Percentiles rank a stretch among this genome's conserved stretches.
These are phyloP conservation scores for Syzygium oleosum DNA, from an alignment of 345 rosid genomes.

Conservation along the genomic window DNA sequence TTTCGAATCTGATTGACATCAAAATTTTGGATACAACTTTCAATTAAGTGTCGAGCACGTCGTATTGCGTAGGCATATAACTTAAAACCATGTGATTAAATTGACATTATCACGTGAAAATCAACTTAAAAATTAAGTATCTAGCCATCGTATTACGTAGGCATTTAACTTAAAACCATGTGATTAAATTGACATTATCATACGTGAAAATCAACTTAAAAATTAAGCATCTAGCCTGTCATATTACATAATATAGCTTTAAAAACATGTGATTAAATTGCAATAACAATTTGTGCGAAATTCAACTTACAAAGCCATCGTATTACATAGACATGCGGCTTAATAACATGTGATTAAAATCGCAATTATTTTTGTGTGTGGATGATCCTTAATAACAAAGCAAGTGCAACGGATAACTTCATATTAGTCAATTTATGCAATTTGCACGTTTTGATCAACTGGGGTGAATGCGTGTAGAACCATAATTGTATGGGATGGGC, in stretches of 20 bases:
- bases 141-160: background rate
- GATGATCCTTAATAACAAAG: background rate
- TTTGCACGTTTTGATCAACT: background rate
- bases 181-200: background rate
- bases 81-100: background rate
- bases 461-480: background rate
- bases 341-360: background rate
- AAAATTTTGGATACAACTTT: background rate
- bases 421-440: background rate
- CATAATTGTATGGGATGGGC: no score
- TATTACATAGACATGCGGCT: background rate
- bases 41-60: background rate
- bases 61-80: background rate
- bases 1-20: background rate
- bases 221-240: background rate
- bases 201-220: background rate
- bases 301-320: background rate
- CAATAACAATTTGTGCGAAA: background rate
- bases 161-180: background rate
- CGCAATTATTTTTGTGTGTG: background rate
- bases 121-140: background rate
- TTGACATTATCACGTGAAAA: background rate
- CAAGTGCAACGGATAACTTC: background rate
- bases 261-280: background rate
- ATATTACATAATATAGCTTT: background rate